Evolutionary conservation across 1,139 yeast genomes (phyloP).

Genomic region (Magnusiomyces sp.): DNA sequence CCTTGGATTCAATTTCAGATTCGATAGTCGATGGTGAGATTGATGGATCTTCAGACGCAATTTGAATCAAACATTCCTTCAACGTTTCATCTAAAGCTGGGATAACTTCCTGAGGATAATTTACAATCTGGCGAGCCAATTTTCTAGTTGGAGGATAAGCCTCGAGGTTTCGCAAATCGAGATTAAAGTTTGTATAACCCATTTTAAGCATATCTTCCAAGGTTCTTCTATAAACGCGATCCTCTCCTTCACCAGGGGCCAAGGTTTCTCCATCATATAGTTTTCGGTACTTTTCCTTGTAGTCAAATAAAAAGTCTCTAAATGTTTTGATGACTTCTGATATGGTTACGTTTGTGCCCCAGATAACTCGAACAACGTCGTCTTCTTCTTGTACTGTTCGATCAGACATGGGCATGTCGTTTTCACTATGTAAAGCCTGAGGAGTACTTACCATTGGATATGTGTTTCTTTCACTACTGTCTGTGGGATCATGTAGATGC

Average conservation of each 20-base stretch:
- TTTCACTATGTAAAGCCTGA: conserved; percentile 3
- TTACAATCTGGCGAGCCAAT: conserved; percentile 73
- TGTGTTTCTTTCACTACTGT: too few species aligned
- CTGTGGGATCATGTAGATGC: too few species aligned
- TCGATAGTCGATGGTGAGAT: conserved; percentile 29
- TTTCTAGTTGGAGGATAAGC: conserved; percentile 71
- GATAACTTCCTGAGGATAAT: conserved; percentile 93
- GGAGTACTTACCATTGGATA: too few species aligned
- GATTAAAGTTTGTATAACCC: conserved; percentile 73
- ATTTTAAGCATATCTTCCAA: conserved; percentile 66
- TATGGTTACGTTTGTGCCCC: conserved; percentile 98
- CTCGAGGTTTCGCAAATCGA: conserved; percentile 73
- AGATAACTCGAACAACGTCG: conserved; percentile 81
- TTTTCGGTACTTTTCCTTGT: conserved; percentile 70
- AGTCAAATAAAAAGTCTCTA: conserved; percentile 74
- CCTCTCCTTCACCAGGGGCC: conserved; percentile 56
- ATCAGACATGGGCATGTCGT: conserved; percentile 14
- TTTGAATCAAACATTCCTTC: conserved; percentile 79
- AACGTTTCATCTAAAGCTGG: conserved; percentile 97
- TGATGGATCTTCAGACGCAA: conserved; percentile 34
- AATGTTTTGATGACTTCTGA: conserved; percentile 75
- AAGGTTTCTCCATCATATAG: conserved; percentile 43
- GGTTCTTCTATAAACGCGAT: conserved; percentile 63
- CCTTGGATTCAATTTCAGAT: conserved; percentile 64
- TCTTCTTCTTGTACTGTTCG: conserved; percentile 29